Evolutionary conservation across 176 grass and related monocot genomes (phyloP).

Genomic region (barley (Hordeum vulgare)): MorexV3_pseudomolecules_assembly NC_058522.1:548858969-548859468

Average conservation of each 20-base stretch:
- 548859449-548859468: neutral
- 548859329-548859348: neutral
- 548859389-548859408: neutral
- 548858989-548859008: neutral
- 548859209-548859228: neutral
- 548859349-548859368: neutral
- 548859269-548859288: neutral
- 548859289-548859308: neutral
- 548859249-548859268: neutral
- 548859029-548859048: neutral
- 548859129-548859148: neutral
- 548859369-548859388: neutral
- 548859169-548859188: neutral
- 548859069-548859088: neutral
- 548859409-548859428: neutral
- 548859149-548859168: constrained; percentile 20
- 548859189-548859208: neutral
- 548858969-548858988: constrained; percentile 91
- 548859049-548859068: neutral
- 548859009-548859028: neutral
- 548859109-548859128: neutral
- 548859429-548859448: neutral
- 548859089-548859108: constrained; percentile 5
- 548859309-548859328: neutral
- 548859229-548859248: neutral